Conservation (phyloP, 176 grass and related monocot genomes). For the Aegilops longissima region DNA sequence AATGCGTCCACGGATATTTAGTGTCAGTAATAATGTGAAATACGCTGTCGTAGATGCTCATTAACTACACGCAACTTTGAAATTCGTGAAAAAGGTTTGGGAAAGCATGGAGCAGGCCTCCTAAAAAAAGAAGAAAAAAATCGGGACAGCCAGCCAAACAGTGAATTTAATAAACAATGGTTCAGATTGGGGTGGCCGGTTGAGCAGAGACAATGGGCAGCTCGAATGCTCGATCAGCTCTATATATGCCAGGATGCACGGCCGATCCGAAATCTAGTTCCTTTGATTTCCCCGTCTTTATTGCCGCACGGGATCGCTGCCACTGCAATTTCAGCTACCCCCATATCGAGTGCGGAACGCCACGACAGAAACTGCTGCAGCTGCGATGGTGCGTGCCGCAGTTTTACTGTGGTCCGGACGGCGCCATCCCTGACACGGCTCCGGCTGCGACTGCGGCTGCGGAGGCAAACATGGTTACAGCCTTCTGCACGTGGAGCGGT, state of each 20-base stretch:
- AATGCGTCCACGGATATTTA: too few relatives aligned
- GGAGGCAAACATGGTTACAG: neutral
- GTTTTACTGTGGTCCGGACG: neutral
- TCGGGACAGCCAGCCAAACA: neutral
- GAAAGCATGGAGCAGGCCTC: too few relatives aligned
- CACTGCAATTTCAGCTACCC: neutral
- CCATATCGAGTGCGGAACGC: neutral
- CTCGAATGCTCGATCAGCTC: too few relatives aligned
- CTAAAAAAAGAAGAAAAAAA: too few relatives aligned
- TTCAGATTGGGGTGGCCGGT: too few relatives aligned
- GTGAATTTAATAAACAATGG: neutral
- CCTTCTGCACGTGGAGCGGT: neutral
- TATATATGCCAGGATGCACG: constrained; percentile 1
- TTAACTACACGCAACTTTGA: too few relatives aligned
- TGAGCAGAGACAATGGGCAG: too few relatives aligned
- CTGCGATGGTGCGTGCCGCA: neutral
- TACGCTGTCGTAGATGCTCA: too few relatives aligned
- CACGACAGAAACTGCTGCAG: neutral
- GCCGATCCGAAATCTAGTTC: neutral
- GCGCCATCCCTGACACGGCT: constrained; percentile 1
- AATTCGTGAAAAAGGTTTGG: too few relatives aligned
- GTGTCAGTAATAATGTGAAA: too few relatives aligned
- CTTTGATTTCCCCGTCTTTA: neutral
- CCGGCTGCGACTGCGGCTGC: neutral
- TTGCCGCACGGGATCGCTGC: too few relatives aligned